Evolutionary conservation across 2,329 filamentous ascomycete genomes (phyloP).

Genomic region (Ilyonectria destructans): DNA sequence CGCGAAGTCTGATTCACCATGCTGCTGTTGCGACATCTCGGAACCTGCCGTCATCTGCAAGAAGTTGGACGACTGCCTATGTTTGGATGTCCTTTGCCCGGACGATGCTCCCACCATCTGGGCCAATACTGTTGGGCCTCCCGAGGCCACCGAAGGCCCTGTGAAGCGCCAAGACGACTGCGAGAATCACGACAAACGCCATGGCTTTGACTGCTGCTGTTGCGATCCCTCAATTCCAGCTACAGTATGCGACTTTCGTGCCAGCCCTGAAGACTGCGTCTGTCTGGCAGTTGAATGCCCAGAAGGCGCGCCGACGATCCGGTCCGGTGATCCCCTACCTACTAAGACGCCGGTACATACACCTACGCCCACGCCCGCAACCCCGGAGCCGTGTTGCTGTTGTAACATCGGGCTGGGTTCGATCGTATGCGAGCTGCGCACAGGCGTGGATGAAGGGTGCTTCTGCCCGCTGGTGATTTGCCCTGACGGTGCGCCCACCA

Average conservation of each 20-base stretch:
- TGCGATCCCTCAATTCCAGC: slow-evolving; percentile 27
- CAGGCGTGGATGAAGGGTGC: slow-evolving; percentile 38
- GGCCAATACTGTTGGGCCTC: neutral
- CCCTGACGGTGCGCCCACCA: slow-evolving; percentile 39
- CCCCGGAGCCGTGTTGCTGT: slow-evolving; percentile 41
- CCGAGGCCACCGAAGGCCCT: neutral
- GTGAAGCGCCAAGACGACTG: neutral
- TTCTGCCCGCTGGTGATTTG: slow-evolving; percentile 43
- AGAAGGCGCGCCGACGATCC: slow-evolving; percentile 6
- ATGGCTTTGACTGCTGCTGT: slow-evolving; percentile 36
- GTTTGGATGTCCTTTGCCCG: slow-evolving; percentile 48
- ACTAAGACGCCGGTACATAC: neutral
- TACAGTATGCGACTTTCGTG: slow-evolving; percentile 33
- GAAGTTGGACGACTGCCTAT: slow-evolving; percentile 47
- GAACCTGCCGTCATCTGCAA: slow-evolving; percentile 47
- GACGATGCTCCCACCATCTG: slow-evolving; percentile 23
- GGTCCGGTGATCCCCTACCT: neutral
- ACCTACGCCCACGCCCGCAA: neutral
- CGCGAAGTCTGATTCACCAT: slow-evolving; percentile 39
- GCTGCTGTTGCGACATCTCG: slow-evolving; percentile 56
- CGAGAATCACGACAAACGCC: neutral
- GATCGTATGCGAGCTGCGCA: slow-evolving; percentile 37
- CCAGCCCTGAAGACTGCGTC: slow-evolving; percentile 33
- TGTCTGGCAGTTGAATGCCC: slow-evolving; percentile 31
- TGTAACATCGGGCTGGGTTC: slow-evolving; percentile 37